Percentiles rank a stretch among this genome's conserved stretches.
phyloP scores from a whole-genome alignment of 306 rosid species.

The Quercus aquifolioides region DNA sequence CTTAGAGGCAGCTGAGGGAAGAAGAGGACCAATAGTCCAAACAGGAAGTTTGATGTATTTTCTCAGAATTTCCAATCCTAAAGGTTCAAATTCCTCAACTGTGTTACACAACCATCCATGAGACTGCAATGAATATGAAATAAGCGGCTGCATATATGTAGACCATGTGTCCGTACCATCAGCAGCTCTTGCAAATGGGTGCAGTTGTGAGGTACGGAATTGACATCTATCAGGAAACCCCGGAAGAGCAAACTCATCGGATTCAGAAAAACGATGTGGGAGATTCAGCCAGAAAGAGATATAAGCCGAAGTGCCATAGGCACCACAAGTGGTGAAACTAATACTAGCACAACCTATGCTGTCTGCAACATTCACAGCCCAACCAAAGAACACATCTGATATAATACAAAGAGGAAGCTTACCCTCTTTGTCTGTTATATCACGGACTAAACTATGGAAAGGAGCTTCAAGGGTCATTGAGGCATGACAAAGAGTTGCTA shows the following conservation, averaged over 20 bases:
- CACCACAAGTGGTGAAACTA: slow-evolving; percentile 64
- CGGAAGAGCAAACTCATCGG: slow-evolving; percentile 42
- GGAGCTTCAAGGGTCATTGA: slow-evolving; percentile 49
- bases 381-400: slow-evolving; percentile 55
- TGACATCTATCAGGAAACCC: slow-evolving; percentile 54
- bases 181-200: slow-evolving; percentile 33
- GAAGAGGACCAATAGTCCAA: slow-evolving; percentile 57
- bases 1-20: slow-evolving; percentile 11
- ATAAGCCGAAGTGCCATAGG: slow-evolving; percentile 71
- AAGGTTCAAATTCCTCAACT: slow-evolving; percentile 56
- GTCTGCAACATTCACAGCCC: slow-evolving; percentile 50
- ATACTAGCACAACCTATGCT: slow-evolving; percentile 36
- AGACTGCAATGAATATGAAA: slow-evolving; percentile 30
- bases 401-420: slow-evolving; percentile 38
- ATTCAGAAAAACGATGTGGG: slow-evolving; percentile 43
- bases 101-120: slow-evolving; percentile 73
- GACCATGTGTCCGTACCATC: slow-evolving; percentile 65
- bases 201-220: slow-evolving; percentile 46
- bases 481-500: slow-evolving; percentile 25
- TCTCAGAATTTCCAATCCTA: slow-evolving; percentile 49
- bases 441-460: slow-evolving; percentile 26
- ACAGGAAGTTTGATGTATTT: slow-evolving; percentile 29
- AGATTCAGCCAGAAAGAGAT: slow-evolving; percentile 59
- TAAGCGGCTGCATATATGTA: slow-evolving; percentile 35
- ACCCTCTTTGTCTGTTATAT: slow-evolving; percentile 37